Evolutionary conservation across 495 filamentous ascomycete genomes (phyloP).

Genomic region (Aspergillus leporis): DNA sequence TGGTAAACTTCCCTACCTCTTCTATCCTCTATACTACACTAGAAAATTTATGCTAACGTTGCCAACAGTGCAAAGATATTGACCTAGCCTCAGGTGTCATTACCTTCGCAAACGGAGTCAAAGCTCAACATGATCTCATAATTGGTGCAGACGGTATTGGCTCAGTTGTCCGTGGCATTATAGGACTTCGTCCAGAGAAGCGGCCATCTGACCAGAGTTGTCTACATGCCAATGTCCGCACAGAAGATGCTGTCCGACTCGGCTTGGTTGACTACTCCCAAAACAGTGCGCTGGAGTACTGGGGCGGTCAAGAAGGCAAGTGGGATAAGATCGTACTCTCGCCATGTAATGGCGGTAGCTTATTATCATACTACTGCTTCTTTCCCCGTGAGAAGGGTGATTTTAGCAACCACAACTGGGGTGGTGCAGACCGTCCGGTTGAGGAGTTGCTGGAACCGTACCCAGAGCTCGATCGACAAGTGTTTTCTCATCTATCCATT

Average conservation of each 20-base stretch:
- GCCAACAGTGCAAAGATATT: slow-evolving; percentile 30
- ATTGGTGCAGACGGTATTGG: slow-evolving; percentile 49
- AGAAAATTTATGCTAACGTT: slow-evolving; percentile 2
- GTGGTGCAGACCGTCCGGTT: slow-evolving; percentile 31
- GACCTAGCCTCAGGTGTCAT: slow-evolving; percentile 37
- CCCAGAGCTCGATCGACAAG: slow-evolving; percentile 42
- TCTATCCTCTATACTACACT: neutral
- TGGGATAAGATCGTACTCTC: slow-evolving; percentile 52
- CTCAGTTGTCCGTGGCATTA: slow-evolving; percentile 39
- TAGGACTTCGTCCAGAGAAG: slow-evolving; percentile 47
- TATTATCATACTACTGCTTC: slow-evolving; percentile 53
- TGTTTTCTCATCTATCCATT: slow-evolving; percentile 39
- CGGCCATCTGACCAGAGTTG: slow-evolving; percentile 47
- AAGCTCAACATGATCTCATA: slow-evolving; percentile 39
- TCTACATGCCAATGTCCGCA: slow-evolving; percentile 45
- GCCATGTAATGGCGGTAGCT: slow-evolving; percentile 46
- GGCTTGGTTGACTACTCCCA: slow-evolving; percentile 46
- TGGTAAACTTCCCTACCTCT: slow-evolving; percentile 19
- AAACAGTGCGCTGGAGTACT: slow-evolving; percentile 47
- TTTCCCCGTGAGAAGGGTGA: slow-evolving; percentile 47
- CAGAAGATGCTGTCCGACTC: slow-evolving; percentile 42
- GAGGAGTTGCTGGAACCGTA: slow-evolving; percentile 48
- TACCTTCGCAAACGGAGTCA: slow-evolving; percentile 36
- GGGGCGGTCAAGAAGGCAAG: slow-evolving; percentile 51
- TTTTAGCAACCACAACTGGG: slow-evolving; percentile 44